Percentiles rank a stretch among this genome's conserved stretches.
Conservation (phyloP, 352 stramenopile species). For the Phytophthora europaea region DNA sequence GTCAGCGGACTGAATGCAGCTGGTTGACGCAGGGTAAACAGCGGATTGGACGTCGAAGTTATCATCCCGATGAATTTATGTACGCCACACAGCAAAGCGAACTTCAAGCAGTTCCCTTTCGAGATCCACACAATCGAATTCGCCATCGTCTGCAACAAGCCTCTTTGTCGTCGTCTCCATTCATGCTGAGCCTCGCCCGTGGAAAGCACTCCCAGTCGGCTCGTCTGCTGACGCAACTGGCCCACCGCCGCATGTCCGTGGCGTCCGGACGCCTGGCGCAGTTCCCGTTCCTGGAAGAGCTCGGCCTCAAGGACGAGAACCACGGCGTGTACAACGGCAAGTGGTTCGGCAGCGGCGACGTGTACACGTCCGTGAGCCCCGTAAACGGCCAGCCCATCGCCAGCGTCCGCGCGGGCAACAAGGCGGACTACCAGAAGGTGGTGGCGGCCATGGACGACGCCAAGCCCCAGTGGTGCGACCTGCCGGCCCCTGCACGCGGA, state of each 20-base stretch:
- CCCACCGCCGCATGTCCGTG: conserved; percentile 41
- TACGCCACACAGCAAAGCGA: neutral
- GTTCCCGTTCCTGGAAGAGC: conserved; percentile 84
- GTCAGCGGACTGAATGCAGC: neutral
- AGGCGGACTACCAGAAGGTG: conserved; percentile 87
- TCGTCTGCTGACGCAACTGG: conserved; percentile 27
- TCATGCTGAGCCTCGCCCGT: conserved; percentile 40
- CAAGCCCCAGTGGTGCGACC: conserved; percentile 87
- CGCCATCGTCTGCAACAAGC: conserved; percentile 7
- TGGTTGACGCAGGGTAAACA: conserved; percentile 35
- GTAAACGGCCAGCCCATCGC: conserved; percentile 87
- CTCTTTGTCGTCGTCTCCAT: neutral
- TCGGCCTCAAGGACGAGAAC: conserved; percentile 88
- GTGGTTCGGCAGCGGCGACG: conserved; percentile 87
- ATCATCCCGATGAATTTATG: conserved; percentile 21
- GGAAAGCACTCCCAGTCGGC: conserved; percentile 23
- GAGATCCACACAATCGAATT: conserved; percentile 42
- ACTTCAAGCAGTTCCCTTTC: conserved; percentile 24
- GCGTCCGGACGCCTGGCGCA: conserved; percentile 34
- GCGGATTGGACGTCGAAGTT: conserved; percentile 29
- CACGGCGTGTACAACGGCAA: conserved; percentile 87
- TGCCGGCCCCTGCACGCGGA: conserved; percentile 88
- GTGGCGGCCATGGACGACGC: conserved; percentile 85
- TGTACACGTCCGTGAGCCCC: conserved; percentile 89
- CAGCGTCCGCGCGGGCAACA: conserved; percentile 82